A percentile compares a stretch with the other conserved stretches of the same genome.
phyloP scores from a whole-genome alignment of 192 early-diverging fungal species.

The Umbelopsis isabellina region DNA sequence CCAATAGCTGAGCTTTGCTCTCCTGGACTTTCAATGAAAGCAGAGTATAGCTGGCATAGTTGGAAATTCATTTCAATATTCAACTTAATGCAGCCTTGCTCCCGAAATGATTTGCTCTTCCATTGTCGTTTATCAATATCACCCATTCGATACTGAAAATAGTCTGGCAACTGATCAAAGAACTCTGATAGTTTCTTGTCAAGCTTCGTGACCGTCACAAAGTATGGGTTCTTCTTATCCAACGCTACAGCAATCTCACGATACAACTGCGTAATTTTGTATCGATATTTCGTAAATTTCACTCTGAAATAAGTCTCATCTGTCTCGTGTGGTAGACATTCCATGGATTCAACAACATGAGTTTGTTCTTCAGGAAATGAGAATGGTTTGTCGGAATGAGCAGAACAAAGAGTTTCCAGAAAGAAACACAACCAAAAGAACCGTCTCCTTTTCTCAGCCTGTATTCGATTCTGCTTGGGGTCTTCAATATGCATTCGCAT shows the following conservation, averaged over 20 bases:
- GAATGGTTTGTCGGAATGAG: conserved; percentile 31
- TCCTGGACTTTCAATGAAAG: conserved; percentile 22
- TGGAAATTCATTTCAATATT: conserved; percentile 29
- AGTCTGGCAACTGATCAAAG: conserved; percentile 18
- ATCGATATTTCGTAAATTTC: conserved; percentile 24
- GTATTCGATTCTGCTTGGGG: neutral
- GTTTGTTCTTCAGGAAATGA: conserved; percentile 16
- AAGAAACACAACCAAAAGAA: conserved; percentile 28
- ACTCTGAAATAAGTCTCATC: conserved; percentile 15
- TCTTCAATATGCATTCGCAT: conserved; percentile 28
- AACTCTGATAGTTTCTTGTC: conserved; percentile 27
- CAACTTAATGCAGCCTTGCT: conserved; percentile 33
- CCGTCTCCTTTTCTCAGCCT: conserved; percentile 16
- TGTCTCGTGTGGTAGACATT: conserved; percentile 16
- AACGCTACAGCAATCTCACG: conserved; percentile 8
- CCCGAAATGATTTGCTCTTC: conserved; percentile 9
- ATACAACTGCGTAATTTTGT: conserved; percentile 22
- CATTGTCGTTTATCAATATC: conserved; percentile 16
- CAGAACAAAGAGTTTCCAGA: conserved; percentile 27
- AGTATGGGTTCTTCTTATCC: conserved; percentile 17
- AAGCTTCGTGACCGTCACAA: conserved; percentile 13
- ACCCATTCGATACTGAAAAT: conserved; percentile 20
- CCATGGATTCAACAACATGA: neutral
- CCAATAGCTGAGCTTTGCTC: conserved; percentile 10
- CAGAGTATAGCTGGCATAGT: conserved; percentile 25